phyloP scores from a whole-genome alignment of 441 rosid species.

The Erodium trifolium region DNA sequence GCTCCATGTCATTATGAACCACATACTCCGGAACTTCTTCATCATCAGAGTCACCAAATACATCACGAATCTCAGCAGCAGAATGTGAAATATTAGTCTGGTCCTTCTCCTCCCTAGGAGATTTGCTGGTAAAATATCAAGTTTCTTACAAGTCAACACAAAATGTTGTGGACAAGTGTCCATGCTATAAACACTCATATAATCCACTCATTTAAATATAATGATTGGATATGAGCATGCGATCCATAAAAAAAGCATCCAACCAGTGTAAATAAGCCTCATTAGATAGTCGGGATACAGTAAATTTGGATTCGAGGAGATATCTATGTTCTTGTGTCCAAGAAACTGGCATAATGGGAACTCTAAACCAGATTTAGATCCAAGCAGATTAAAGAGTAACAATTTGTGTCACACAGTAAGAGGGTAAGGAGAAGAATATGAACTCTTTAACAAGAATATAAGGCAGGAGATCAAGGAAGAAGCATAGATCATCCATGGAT shows the following conservation, averaged over 20 bases:
- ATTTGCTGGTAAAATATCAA: conserved; percentile 33
- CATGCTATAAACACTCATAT: neutral
- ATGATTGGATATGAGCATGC: neutral
- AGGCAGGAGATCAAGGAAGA: neutral
- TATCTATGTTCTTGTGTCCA: neutral
- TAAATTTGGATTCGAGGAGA: neutral
- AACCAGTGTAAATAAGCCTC: neutral
- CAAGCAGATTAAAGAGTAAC: neutral
- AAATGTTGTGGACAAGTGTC: conserved; percentile 8
- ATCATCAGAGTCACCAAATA: conserved; percentile 94
- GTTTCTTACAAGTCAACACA: conserved; percentile 16
- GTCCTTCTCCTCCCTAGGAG: conserved; percentile 62
- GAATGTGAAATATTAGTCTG: conserved; percentile 44
- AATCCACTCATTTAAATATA: neutral
- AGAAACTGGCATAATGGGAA: neutral
- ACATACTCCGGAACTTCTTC: conserved; percentile 70
- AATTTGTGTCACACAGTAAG: neutral
- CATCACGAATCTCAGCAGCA: conserved; percentile 89
- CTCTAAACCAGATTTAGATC: neutral
- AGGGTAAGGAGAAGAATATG: neutral
- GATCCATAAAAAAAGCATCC: neutral
- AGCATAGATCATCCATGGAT: neutral
- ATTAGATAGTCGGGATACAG: neutral
- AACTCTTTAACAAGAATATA: neutral
- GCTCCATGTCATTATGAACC: conserved; percentile 54